Base-by-base conservation (phyloP, 306 rosid species). In the Herpetospermum pedunculosum region DNA sequence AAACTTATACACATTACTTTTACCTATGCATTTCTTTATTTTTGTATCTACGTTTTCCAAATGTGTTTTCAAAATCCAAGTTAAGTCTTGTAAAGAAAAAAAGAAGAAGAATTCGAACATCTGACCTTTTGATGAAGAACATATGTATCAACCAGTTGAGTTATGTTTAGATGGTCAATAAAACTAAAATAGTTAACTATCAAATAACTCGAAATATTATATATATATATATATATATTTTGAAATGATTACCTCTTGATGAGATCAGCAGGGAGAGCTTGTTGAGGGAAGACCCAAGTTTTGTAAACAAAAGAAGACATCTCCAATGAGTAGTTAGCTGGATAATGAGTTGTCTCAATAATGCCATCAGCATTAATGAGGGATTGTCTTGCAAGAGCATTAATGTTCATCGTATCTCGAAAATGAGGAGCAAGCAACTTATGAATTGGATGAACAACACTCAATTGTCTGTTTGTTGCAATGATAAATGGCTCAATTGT, bases 401-500 rank as follows among this genome's bases (percentile, higher is more conserved):
- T 85, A 15, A 85, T 80, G 21, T 82, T 80, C 88, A 82, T 82
- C 0, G 88, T 85, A 76, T 82, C 86, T 0, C 86, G 79, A 70
- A 85, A 85, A 49, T 82, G 88, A 72, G 88, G 88, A 54, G 65
- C 78, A 70, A 85, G 59, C 50, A 85, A 79, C 44, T 80, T 85
- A 69, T 79, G 58, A 47, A 85, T 73, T 0, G 86, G 88, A 77
- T 82, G 88, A 46, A 82, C 64, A 74, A 80, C 86, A 2, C 88
- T 85, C 9, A 85, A 47, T 28, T 73, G 86, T 78, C 88, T 80
- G 64, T 85, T 82, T 1, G 86, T 85, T 32, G 86, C 86, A 7
- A 85, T 82, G 44, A 85, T 81, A 44, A 82, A 87, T 23, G 96
- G 96, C 73, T 90, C 96, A 79, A 88, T 85, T 68, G 76, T 90